A percentile compares a stretch with the other conserved stretches of the same genome.
phyloP scores from a whole-genome alignment of 768 basidiomycete genomes.

The Lyophyllum semitale region DNA sequence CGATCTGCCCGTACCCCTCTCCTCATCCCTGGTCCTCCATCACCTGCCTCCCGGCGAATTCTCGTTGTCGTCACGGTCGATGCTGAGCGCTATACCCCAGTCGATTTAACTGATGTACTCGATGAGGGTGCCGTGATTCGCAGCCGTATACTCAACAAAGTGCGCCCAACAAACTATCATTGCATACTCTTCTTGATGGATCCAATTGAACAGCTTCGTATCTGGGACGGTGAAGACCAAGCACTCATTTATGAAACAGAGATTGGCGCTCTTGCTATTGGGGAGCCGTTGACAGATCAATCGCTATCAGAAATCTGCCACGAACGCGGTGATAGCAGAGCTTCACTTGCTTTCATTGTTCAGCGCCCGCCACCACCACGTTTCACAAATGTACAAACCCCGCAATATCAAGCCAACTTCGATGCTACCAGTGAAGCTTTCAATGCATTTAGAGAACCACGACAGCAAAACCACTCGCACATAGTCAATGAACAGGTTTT shows the following conservation, averaged over 20 bases:
- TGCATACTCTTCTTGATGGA: not conserved
- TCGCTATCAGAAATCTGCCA: slow-evolving; percentile 14
- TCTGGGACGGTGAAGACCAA: slow-evolving; percentile 15
- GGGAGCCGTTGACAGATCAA: slow-evolving; percentile 15
- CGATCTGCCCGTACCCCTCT: not conserved
- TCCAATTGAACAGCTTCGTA: slow-evolving; percentile 13
- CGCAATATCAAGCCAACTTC: slow-evolving; percentile 5
- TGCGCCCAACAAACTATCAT: not conserved
- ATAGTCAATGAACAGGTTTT: slow-evolving; percentile 13
- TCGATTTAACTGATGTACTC: slow-evolving; percentile 19
- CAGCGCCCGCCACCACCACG: slow-evolving; percentile 2
- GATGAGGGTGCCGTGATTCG: slow-evolving; percentile 20
- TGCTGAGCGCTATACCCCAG: slow-evolving; percentile 21
- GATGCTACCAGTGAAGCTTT: not conserved
- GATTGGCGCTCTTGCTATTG: slow-evolving; percentile 19
- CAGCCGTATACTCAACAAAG: slow-evolving; percentile 18
- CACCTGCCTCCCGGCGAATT: slow-evolving; percentile 2
- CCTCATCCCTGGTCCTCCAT: slow-evolving; percentile 9
- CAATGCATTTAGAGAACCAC: not conserved
- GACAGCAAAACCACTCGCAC: slow-evolving; percentile 9
- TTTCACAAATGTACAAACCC: not conserved
- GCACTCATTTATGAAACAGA: slow-evolving; percentile 21
- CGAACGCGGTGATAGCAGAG: slow-evolving; percentile 18
- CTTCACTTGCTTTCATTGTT: slow-evolving; percentile 20
- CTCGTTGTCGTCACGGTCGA: slow-evolving; percentile 20